A percentile compares a stretch with the other conserved stretches of the same genome.
phyloP scores from a whole-genome alignment of 2,329 filamentous ascomycete species.

The Ceratocystis cacaofunesta region DNA sequence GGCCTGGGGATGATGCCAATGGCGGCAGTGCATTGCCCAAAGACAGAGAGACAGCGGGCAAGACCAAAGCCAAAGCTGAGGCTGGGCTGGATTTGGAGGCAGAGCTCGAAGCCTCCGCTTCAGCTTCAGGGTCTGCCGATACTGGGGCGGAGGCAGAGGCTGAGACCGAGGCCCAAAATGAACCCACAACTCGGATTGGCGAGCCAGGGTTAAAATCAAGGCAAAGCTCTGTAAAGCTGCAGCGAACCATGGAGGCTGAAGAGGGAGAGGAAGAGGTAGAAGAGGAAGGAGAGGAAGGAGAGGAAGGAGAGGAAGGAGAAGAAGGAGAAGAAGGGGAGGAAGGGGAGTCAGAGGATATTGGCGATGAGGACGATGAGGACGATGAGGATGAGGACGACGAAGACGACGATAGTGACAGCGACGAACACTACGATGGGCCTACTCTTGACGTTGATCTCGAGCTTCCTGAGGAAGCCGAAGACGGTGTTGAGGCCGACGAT shows the following conservation, averaged over 20 bases:
- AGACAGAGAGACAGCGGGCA: not conserved
- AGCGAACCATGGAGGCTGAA: not conserved
- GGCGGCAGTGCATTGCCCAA: not conserved
- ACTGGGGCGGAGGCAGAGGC: not conserved
- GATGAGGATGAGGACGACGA: constrained; percentile 18
- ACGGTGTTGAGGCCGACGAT: constrained; percentile 13
- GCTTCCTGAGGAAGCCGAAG: constrained; percentile 17
- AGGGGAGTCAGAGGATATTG: not conserved
- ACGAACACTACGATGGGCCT: constrained; percentile 12
- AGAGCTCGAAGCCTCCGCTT: too few species aligned
- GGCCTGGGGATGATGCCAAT: not conserved
- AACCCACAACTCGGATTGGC: not conserved
- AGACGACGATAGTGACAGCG: constrained; percentile 13
- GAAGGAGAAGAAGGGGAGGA: not conserved
- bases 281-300: not conserved
- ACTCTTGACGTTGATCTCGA: constrained; percentile 10
- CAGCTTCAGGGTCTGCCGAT: too few species aligned
- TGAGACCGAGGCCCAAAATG: not conserved
- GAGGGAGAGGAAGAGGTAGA: not conserved
- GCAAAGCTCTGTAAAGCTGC: not conserved
- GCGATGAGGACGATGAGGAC: constrained; percentile 18
- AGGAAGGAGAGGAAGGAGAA: not conserved
- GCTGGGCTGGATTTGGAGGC: not conserved
- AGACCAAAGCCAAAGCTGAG: not conserved
- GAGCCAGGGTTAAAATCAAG: not conserved